phyloP scores from a whole-genome alignment of 1,284 basidiomycete genomes.

The Tremellales sp. region DNA sequence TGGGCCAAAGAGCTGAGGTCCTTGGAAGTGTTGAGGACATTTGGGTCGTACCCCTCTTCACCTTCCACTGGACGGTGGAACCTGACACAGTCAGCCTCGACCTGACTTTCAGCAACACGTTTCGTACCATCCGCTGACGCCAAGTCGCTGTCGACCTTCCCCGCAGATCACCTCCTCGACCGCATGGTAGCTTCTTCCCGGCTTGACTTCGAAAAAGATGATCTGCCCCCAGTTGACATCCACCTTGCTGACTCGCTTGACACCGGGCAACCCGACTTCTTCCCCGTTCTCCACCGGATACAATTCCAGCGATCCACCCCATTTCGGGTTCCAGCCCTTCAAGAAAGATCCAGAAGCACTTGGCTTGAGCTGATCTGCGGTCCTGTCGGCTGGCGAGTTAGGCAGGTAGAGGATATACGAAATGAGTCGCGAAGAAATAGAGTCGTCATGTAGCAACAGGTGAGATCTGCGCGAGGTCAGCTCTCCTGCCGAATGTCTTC shows the following conservation, averaged over 20 bases:
- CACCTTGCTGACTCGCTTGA: conserved; percentile 37
- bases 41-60: conserved; percentile 73
- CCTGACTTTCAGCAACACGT: not conserved
- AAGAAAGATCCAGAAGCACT: conserved; percentile 40
- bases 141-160: conserved; percentile 68
- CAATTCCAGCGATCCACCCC: conserved; percentile 94
- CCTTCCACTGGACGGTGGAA: conserved; percentile 89
- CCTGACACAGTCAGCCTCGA: conserved; percentile 36
- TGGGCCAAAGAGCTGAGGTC: conserved; percentile 49
- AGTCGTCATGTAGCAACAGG: conserved; percentile 95
- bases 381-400: conserved; percentile 62
- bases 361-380: conserved; percentile 15
- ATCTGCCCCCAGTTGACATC: conserved; percentile 86
- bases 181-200: conserved; percentile 86
- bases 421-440: conserved; percentile 89
- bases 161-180: conserved; percentile 93
- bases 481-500: not conserved
- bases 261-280: conserved; percentile 42
- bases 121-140: conserved; percentile 82
- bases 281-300: conserved; percentile 61
- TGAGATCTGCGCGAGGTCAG: conserved; percentile 63
- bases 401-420: conserved; percentile 98
- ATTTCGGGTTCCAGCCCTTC: conserved; percentile 66
- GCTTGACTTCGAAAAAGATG: conserved; percentile 77
- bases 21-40: conserved; percentile 72